A percentile compares a stretch with the other conserved stretches of the same genome.
Conservation (phyloP, 768 basidiomycete species). For the Rickenella mellea region DNA sequence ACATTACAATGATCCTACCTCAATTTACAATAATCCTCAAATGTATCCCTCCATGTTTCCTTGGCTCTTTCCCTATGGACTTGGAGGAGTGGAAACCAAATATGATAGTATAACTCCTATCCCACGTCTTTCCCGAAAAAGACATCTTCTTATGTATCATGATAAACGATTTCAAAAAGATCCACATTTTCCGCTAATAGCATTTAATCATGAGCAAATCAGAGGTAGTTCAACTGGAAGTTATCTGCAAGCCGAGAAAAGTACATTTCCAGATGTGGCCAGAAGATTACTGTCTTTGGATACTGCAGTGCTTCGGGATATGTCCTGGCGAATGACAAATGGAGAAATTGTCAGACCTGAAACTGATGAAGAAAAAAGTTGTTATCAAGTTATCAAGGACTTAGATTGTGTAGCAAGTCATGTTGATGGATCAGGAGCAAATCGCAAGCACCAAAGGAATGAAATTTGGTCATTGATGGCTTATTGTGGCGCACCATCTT, state of each 20-base stretch:
- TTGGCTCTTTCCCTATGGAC: conserved; percentile 25
- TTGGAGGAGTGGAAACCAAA: conserved; percentile 21
- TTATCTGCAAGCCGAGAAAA: conserved; percentile 17
- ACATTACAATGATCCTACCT: conserved; percentile 11
- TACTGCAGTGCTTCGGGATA: background rate
- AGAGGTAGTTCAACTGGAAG: conserved; percentile 17
- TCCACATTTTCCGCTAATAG: conserved; percentile 24
- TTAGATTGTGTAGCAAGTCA: conserved; percentile 10
- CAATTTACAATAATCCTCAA: conserved; percentile 1
- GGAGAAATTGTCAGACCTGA: conserved; percentile 2
- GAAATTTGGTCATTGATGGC: conserved; percentile 12
- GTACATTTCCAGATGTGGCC: background rate
- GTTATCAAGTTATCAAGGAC: conserved; percentile 6
- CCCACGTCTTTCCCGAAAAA: conserved; percentile 16
- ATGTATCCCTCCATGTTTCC: conserved; percentile 19
- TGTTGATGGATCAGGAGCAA: conserved; percentile 9
- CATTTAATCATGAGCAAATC: conserved; percentile 30
- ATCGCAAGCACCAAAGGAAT: conserved; percentile 8
- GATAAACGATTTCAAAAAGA: conserved; percentile 32
- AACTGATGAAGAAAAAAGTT: conserved; percentile 3
- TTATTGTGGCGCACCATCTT: conserved; percentile 18
- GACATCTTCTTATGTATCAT: conserved; percentile 24
- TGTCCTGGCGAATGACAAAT: conserved; percentile 1
- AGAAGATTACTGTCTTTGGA: conserved; percentile 3
- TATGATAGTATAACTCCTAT: background rate